These are phyloP conservation scores for Paramecium tetraurelia DNA, from an alignment of 73 alveolate genomes.

Conservation along the genomic window DNA sequence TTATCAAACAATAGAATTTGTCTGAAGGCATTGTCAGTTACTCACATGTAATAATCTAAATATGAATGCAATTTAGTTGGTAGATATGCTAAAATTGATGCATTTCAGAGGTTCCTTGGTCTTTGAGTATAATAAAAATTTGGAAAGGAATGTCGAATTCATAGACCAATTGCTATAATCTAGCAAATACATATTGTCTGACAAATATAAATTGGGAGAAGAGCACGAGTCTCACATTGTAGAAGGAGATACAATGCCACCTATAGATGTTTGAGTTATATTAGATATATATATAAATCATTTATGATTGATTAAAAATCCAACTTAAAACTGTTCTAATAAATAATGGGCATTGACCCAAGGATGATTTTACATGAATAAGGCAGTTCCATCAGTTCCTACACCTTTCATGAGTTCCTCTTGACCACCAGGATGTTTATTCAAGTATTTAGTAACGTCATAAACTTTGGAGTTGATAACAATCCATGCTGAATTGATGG, in stretches of 20 bases:
- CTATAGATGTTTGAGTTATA: constrained; percentile 29
- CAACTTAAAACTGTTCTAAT: constrained; percentile 81
- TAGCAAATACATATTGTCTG: neutral
- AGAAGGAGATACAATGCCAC: constrained; percentile 29
- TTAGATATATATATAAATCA: neutral
- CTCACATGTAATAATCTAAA: constrained; percentile 3
- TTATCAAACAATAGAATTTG: neutral
- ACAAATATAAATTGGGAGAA: neutral
- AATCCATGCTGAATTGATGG: constrained; percentile 82
- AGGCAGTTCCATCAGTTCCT: constrained; percentile 92
- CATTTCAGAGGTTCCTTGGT: constrained; percentile 25
- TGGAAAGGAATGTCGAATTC: constrained; percentile 2
- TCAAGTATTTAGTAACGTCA: constrained; percentile 83
- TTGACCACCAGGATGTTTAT: constrained; percentile 96
- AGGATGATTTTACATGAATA: constrained; percentile 84
- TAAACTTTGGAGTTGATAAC: constrained; percentile 82
- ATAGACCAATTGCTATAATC: neutral
- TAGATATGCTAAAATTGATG: constrained; percentile 39
- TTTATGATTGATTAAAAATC: constrained; percentile 60
- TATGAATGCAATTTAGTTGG: neutral
- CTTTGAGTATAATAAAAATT: constrained; percentile 8
- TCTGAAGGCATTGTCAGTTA: constrained; percentile 14
- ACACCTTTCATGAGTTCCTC: constrained; percentile 81
- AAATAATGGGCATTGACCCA: constrained; percentile 87
- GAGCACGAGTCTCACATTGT: constrained; percentile 13